phyloP scores from a whole-genome alignment of 1,284 basidiomycete genomes.

The Ganoderma lucidum region DNA sequence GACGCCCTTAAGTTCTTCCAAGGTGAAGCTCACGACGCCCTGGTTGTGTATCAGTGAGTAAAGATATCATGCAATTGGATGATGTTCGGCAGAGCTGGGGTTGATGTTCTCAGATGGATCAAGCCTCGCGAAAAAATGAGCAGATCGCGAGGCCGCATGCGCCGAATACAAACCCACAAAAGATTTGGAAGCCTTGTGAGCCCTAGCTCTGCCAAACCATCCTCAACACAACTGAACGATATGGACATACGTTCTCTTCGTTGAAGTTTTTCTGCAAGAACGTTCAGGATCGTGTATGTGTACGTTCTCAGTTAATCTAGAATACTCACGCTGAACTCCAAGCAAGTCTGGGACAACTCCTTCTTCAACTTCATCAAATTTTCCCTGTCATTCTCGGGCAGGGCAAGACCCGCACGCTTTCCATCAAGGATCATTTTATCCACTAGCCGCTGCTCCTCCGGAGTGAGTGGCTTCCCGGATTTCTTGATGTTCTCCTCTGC shows the following conservation, averaged over 20 bases:
- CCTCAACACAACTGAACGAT: background rate
- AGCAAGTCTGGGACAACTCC: conserved; percentile 72
- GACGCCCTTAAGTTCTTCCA: conserved; percentile 80
- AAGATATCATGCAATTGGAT: background rate
- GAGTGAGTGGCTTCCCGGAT: conserved; percentile 61
- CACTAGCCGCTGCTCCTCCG: conserved; percentile 75
- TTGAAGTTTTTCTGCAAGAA: conserved; percentile 81
- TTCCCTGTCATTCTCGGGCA: conserved; percentile 68
- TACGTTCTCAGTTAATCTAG: background rate
- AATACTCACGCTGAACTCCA: conserved; percentile 74
- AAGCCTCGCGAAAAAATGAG: background rate
- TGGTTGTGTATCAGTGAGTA: conserved; percentile 36
- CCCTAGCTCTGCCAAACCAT: background rate
- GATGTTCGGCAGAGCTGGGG: background rate
- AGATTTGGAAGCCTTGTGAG: background rate
- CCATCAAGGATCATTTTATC: conserved; percentile 83
- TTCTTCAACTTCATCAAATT: conserved; percentile 69
- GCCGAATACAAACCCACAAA: background rate
- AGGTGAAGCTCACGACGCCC: conserved; percentile 70
- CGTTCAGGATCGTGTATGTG: background rate
- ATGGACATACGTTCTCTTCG: conserved; percentile 73
- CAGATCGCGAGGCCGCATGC: background rate
- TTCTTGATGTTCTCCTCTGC: conserved; percentile 73
- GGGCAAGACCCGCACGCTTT: conserved; percentile 76
- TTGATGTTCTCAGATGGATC: background rate